A percentile compares a stretch with the other conserved stretches of the same genome.
Conservation (phyloP, 1,139 yeast genomes). For the Candida neerlandica region DNA sequence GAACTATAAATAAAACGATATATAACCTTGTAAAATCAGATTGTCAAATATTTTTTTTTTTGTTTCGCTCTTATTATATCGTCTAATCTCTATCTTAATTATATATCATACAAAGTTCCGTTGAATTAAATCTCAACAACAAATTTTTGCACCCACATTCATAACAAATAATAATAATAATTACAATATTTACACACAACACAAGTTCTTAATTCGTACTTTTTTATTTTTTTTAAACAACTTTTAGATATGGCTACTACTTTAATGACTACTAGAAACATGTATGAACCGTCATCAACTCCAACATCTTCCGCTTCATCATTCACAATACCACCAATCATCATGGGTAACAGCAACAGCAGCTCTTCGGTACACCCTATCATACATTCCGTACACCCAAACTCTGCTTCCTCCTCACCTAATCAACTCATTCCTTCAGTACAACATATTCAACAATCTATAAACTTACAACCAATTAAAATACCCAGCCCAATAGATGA, state of each 20-base stretch:
- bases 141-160: background rate
- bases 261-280: background rate
- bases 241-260: constrained; percentile 3
- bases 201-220: background rate
- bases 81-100: background rate
- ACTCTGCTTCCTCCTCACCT: background rate
- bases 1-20: background rate
- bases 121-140: background rate
- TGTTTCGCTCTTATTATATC: background rate
- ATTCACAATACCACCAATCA: background rate
- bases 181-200: background rate
- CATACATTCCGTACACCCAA: background rate
- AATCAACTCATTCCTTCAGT: background rate
- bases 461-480: constrained; percentile 3
- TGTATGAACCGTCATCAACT: background rate
- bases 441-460: background rate
- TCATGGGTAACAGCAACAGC: background rate
- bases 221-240: background rate
- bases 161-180: background rate
- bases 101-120: background rate
- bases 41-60: background rate
- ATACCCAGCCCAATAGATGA: constrained; percentile 3
- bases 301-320: background rate
- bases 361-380: background rate
- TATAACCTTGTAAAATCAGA: background rate